These are phyloP conservation scores for Huntiella abstrusa DNA, from an alignment of 2,329 filamentous ascomycete species.

Conservation along the genomic window DNA sequence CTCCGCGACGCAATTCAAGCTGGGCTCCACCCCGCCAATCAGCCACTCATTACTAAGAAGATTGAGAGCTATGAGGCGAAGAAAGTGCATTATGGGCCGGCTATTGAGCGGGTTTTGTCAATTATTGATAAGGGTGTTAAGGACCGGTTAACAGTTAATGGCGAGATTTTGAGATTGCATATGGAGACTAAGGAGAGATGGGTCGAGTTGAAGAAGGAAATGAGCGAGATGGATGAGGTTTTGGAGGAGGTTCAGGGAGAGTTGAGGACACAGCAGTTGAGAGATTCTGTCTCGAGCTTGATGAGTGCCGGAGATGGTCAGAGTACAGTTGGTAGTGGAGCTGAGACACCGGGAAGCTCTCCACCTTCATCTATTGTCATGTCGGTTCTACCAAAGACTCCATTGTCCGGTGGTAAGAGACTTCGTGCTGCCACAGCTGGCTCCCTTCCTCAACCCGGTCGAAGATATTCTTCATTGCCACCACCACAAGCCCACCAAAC, in stretches of 20 bases:
- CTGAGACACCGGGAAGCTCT: slow-evolving; percentile 53
- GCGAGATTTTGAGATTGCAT: slow-evolving; percentile 75
- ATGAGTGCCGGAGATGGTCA: slow-evolving; percentile 61
- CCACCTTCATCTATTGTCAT: slow-evolving; percentile 43
- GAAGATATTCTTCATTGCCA: slow-evolving; percentile 30
- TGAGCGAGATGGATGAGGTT: slow-evolving; percentile 54
- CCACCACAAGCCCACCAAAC: slow-evolving; percentile 21
- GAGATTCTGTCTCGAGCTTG: slow-evolving; percentile 77
- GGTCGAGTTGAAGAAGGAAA: slow-evolving; percentile 55
- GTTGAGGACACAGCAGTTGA: slow-evolving; percentile 51
- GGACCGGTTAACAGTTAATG: slow-evolving; percentile 89
- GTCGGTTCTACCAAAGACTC: slow-evolving; percentile 30
- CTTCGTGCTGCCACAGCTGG: slow-evolving; percentile 29
- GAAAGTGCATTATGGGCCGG: slow-evolving; percentile 81
- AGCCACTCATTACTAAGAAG: slow-evolving; percentile 54
- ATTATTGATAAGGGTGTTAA: slow-evolving; percentile 94
- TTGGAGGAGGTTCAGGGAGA: slow-evolving; percentile 54
- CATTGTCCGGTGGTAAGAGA: slow-evolving; percentile 24
- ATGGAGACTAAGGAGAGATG: slow-evolving; percentile 72
- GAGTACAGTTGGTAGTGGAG: slow-evolving; percentile 40
- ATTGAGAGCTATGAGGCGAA: slow-evolving; percentile 90
- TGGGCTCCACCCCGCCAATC: slow-evolving; percentile 54
- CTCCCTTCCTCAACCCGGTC: slow-evolving; percentile 21
- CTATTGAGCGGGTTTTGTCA: slow-evolving; percentile 73
- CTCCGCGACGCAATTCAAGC: slow-evolving; percentile 63